phyloP scores from a whole-genome alignment of 331 rosid genomes.

The Arachis monticola region DNA sequence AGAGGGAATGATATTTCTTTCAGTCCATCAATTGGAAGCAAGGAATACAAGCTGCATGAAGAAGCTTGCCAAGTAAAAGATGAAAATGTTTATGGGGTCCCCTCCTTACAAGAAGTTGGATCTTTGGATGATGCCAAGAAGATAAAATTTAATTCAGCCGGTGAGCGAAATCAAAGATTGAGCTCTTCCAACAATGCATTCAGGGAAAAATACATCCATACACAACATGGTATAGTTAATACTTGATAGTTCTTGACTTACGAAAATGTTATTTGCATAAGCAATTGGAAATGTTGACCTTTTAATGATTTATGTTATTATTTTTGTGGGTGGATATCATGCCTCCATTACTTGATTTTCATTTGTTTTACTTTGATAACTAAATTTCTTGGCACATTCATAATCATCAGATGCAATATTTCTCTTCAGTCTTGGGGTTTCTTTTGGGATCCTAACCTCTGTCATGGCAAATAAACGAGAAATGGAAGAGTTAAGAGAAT shows the following conservation, averaged over 20 bases:
- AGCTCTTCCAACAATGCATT: constrained; percentile 43
- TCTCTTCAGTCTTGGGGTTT: constrained; percentile 73
- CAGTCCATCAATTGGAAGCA: constrained; percentile 38
- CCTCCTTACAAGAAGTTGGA: constrained; percentile 48
- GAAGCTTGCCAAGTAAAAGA: constrained; percentile 37
- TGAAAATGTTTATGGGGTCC: constrained; percentile 48
- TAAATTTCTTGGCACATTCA: constrained; percentile 38
- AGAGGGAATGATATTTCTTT: constrained; percentile 36
- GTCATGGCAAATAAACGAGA: constrained; percentile 58
- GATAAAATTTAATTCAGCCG: constrained; percentile 42
- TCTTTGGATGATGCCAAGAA: constrained; percentile 42
- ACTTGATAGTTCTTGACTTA: constrained; percentile 11
- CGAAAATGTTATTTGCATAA: background rate
- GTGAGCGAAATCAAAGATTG: constrained; percentile 45
- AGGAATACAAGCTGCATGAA: constrained; percentile 42
- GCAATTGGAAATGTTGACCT: constrained; percentile 10
- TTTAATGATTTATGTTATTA: constrained; percentile 13
- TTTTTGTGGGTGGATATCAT: constrained; percentile 15
- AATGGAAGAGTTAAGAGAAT: constrained; percentile 59
- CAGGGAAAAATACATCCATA: constrained; percentile 38
- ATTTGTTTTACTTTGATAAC: constrained; percentile 22
- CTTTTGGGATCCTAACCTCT: constrained; percentile 68
- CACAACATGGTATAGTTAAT: constrained; percentile 44
- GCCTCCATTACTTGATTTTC: constrained; percentile 7
- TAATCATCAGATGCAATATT: constrained; percentile 51